Base-by-base conservation (phyloP, 371 early-diverging fungal species). In the Capillidium rhysosporum region DNA sequence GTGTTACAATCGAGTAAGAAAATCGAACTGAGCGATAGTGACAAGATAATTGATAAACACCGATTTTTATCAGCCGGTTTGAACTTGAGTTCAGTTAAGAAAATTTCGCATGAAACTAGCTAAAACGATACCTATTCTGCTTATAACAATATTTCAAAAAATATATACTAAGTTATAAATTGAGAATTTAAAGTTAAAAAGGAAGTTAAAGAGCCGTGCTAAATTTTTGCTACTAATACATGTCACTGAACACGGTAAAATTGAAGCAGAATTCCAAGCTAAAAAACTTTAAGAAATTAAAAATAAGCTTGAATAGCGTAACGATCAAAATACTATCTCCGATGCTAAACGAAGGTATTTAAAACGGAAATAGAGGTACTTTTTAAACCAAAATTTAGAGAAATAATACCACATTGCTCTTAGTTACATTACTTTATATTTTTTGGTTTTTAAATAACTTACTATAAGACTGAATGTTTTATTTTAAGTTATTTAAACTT, bases 1-100 rank as follows among this genome's bases (percentile, higher is more conserved):
- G 69, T 72, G 21, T 44, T 61, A 38, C 62, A 63, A 43, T 63
- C 70, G 62, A 69, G 79, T 29, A 59, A 67, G 43, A 59, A 67
- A 12, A 74, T 81, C 0, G 61, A 60, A 9, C 38, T 85, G 39
- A 85, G 84, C 55, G 89, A 78, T 41, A 78, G 77, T 20, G 77
- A 80, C 24, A 75, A 83, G 47, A 69, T 89, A 43, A 80, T 89
- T 16, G 88, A 89, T 60, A 84, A 85, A 59, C 72, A 84, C 21
- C 75, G 82, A 23, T 62, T 84, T 2, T 68, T 89, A 18, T 65
- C 69, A 9, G 84, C 82, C 18, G 92, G 92, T 0, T 67, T 92
- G 31, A 89, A 89, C 55, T 59, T 86, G 5, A 53, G 61, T 5
- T 61, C 58, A 28, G 71, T 67, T 46, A 70, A 63, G 44, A 26